Percentiles rank a stretch among this genome's conserved stretches.
Evolutionary conservation across 2,329 filamentous ascomycete species (phyloP).

Genomic region (Microdochium bolleyi): DNA sequence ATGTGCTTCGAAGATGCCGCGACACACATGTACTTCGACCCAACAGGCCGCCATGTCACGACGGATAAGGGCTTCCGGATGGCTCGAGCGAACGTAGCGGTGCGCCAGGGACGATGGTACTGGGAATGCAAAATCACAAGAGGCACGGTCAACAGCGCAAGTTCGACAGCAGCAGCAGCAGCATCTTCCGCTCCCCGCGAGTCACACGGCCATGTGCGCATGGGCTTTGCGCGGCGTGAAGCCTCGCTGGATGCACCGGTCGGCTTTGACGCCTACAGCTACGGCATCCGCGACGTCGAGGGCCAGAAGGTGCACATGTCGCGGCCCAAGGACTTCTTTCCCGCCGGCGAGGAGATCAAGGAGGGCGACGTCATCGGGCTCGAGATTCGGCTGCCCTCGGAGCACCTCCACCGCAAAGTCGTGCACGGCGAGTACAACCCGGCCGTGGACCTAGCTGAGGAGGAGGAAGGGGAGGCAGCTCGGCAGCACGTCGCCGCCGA

Average conservation of each 20-base stretch:
- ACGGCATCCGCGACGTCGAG: conserved; percentile 80
- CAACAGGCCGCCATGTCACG: conserved; percentile 67
- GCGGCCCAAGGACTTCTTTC: conserved; percentile 83
- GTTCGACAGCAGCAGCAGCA: conserved; percentile 2
- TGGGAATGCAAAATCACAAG: conserved; percentile 88
- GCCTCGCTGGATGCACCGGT: conserved; percentile 77
- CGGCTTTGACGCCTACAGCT: conserved; percentile 87
- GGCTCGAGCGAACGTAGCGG: conserved; percentile 82
- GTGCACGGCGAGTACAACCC: conserved; percentile 84
- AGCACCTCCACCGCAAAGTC: conserved; percentile 79
- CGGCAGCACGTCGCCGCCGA: conserved; percentile 41
- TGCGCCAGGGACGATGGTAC: conserved; percentile 83
- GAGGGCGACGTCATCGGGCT: conserved; percentile 93
- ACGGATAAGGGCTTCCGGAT: conserved; percentile 92
- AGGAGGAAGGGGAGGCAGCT: conserved; percentile 26
- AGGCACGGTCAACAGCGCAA: conserved; percentile 51
- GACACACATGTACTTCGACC: conserved; percentile 75
- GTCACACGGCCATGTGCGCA: conserved; percentile 60
- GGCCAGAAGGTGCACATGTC: conserved; percentile 93
- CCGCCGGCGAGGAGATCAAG: conserved; percentile 66
- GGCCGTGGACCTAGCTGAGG: conserved; percentile 61
- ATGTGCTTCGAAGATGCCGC: conserved; percentile 92
- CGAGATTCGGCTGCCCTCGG: conserved; percentile 77
- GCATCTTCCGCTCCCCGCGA: conserved; percentile 24
- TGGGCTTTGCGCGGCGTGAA: conserved; percentile 80